Evolutionary conservation across 129 eudicot genomes (phyloP).

Genomic region (Ambrosia artemisiifolia): DNA sequence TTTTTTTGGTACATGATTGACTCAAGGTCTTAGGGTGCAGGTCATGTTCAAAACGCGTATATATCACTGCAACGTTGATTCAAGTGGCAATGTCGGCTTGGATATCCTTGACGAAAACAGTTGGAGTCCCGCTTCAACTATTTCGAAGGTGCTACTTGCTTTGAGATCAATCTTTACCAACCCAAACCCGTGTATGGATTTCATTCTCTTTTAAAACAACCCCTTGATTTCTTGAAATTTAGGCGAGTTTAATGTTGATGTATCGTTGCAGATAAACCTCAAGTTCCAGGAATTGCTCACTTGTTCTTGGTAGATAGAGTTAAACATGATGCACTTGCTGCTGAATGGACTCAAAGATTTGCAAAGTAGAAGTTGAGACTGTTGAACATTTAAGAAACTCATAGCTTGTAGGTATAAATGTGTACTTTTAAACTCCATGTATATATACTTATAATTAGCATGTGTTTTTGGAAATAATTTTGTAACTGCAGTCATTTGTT

Average conservation of each 20-base stretch:
- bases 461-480: not conserved
- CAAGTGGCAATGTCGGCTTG: slow-evolving; percentile 71
- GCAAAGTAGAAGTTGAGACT: slow-evolving; percentile 48
- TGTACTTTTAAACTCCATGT: not conserved
- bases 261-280: slow-evolving; percentile 78
- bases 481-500: no score
- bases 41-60: slow-evolving; percentile 89
- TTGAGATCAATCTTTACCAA: slow-evolving; percentile 73
- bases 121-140: slow-evolving; percentile 96
- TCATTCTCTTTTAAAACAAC: not conserved
- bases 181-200: slow-evolving; percentile 77
- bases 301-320: slow-evolving; percentile 70
- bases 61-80: slow-evolving; percentile 94
- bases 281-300: slow-evolving; percentile 72
- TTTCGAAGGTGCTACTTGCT: slow-evolving; percentile 76
- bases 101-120: slow-evolving; percentile 71
- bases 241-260: not conserved
- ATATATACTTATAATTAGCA: not conserved
- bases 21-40: slow-evolving; percentile 47
- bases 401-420: not conserved
- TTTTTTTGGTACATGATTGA: slow-evolving; percentile 5
- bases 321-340: slow-evolving; percentile 73
- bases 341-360: slow-evolving; percentile 86
- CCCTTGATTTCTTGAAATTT: not conserved
- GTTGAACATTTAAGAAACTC: not conserved